Evolutionary conservation across 2,329 filamentous ascomycete species (phyloP).

Genomic region (Aspergillus sp.): DNA sequence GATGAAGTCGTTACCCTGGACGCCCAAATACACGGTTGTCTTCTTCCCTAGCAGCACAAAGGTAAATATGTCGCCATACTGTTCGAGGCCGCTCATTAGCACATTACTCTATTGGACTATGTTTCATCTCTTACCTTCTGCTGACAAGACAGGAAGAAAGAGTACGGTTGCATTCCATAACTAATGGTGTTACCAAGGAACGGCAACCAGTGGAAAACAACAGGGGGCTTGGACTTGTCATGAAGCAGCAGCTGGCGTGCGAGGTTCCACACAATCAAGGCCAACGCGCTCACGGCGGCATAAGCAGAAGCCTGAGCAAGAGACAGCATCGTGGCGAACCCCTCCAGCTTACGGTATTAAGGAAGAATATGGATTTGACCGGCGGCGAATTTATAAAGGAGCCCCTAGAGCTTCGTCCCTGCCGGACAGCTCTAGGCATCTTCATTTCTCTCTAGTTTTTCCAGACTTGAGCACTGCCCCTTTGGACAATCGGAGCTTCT

Average conservation of each 20-base stretch:
- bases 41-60: constrained; percentile 85
- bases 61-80: constrained; percentile 89
- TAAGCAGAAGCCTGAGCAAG: constrained; percentile 12
- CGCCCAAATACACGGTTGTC: constrained; percentile 81
- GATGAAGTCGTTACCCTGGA: constrained; percentile 86
- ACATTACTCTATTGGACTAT: neutral
- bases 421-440: neutral
- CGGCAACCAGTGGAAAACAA: constrained; percentile 80
- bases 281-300: constrained; percentile 9
- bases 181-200: constrained; percentile 45
- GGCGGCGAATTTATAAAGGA: neutral
- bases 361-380: neutral
- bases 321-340: constrained; percentile 15
- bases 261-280: constrained; percentile 14
- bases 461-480: neutral
- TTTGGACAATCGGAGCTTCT: constrained; percentile 8
- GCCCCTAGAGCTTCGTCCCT: neutral
- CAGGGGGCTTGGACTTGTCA: constrained; percentile 67
- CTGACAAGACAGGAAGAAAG: constrained; percentile 73
- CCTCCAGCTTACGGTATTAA: neutral
- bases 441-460: neutral
- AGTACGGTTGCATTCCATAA: constrained; percentile 63
- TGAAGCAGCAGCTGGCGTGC: constrained; percentile 19
- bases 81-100: constrained; percentile 25
- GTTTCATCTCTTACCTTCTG: constrained; percentile 60